Conservation (phyloP, 2,329 filamentous ascomycete species). For the Cordyceps cicadae region DNA sequence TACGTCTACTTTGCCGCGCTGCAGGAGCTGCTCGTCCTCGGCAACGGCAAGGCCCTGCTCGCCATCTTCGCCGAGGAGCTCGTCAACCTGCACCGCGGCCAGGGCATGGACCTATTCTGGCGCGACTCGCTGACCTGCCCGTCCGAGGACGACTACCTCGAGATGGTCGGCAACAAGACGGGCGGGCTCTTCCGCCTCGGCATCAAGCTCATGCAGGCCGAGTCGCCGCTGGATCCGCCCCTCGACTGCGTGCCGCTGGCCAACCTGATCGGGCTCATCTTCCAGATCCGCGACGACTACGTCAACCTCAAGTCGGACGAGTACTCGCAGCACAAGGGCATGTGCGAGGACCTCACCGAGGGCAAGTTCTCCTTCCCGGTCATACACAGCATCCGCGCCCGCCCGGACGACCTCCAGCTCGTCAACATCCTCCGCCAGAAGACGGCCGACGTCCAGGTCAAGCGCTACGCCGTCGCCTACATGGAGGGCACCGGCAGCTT, state of each 20-base stretch:
- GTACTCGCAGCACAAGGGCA: constrained; percentile 83
- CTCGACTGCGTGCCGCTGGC: constrained; percentile 74
- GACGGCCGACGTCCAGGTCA: constrained; percentile 77
- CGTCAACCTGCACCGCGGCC: constrained; percentile 74
- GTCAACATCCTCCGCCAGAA: constrained; percentile 91
- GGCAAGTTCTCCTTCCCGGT: constrained; percentile 96
- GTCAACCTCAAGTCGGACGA: constrained; percentile 69
- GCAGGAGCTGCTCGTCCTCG: constrained; percentile 62
- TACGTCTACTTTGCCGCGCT: constrained; percentile 80
- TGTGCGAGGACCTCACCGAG: constrained; percentile 92
- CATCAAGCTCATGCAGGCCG: constrained; percentile 81
- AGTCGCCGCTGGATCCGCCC: constrained; percentile 37
- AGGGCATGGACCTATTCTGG: constrained; percentile 91
- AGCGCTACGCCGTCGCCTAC: constrained; percentile 80
- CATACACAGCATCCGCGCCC: constrained; percentile 80
- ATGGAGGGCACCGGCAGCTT: constrained; percentile 90
- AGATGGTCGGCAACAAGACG: constrained; percentile 90
- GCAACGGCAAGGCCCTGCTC: constrained; percentile 57
- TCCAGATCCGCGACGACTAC: constrained; percentile 91
- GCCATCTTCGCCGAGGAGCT: constrained; percentile 74
- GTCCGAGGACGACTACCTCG: constrained; percentile 81
- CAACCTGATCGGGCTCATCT: constrained; percentile 76
- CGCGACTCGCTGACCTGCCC: constrained; percentile 76
- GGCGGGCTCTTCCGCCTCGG: constrained; percentile 78
- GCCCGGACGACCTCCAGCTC: constrained; percentile 67